Evolutionary conservation across 2,329 filamentous ascomycete genomes (phyloP), one percentile per base, ranked within the genome.

Genomic region (Aspergillus ibericus): DNA sequence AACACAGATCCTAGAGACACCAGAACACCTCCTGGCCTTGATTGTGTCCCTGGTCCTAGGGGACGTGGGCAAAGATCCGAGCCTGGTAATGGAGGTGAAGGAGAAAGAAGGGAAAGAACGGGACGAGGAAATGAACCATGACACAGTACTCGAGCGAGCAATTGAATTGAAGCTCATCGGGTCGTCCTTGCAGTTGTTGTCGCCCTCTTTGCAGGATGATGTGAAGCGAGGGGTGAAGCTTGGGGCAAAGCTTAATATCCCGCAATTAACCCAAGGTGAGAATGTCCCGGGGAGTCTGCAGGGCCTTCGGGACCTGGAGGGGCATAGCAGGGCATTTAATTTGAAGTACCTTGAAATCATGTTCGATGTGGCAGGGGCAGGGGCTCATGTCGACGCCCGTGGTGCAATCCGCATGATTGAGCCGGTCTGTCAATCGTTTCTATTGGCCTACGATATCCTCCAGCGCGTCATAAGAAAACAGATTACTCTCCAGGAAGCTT

Each of bases 51-150:
- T 76, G 55, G 53, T 77, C 3, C 67, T 77, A 34, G 75, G 76
- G 38, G 75, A 78, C 50, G 61, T 77, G n/a, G 75, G 76, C n/a
- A 78, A 77, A 48, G 73, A 77, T 40, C 61, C 70, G 13, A 5
- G 13, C 0, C 50, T 52, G 27, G 50, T 27, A 5, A 18, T 12
- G 5, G 13, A 29, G 10, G 36, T 52, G 34, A 16, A 7, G 1
- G 44, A 20, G 1, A 15, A 27, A 38, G n/a, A 47, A 20, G 9
- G 13, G 10, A n/a, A 8, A 1, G 16, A 3, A n/a, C 15, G 38
- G 29, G 20, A 10, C 34, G 8, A 40, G 25, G n/a, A 50, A 27
- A 38, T 18, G 13, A 53, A 58, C 12, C 55, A 58, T 16, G 55
- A 58, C 15, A 7, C 29, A 1, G 12, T 58, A 0, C 50, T 58